phyloP scores from a whole-genome alignment of 257 asterid genomes.

The Paraleonurus japonicus region DNA sequence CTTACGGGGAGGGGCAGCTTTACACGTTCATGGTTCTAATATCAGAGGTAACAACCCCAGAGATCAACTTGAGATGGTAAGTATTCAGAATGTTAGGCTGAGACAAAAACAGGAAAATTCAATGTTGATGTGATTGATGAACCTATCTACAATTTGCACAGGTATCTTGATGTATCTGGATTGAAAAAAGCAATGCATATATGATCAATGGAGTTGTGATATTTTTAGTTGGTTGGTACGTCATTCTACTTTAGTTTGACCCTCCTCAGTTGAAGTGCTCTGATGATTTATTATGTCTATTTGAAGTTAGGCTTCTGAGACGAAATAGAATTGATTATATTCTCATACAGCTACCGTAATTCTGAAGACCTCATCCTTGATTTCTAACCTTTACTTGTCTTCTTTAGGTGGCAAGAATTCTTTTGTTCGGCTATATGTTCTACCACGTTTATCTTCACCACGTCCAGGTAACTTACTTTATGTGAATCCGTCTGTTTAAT shows the following conservation, averaged over 20 bases:
- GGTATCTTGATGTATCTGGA: slow-evolving; percentile 91
- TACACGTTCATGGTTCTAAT: slow-evolving; percentile 97
- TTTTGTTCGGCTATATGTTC: slow-evolving; percentile 81
- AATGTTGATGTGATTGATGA: slow-evolving; percentile 22
- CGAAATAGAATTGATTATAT: background rate
- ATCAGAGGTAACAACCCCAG: slow-evolving; percentile 94
- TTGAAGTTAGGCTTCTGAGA: background rate
- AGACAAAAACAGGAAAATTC: background rate
- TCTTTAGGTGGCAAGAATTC: slow-evolving; percentile 73
- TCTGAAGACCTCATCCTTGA: background rate
- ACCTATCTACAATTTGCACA: slow-evolving; percentile 34
- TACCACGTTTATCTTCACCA: slow-evolving; percentile 78
- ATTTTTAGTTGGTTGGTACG: slow-evolving; percentile 92
- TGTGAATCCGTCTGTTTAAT: background rate
- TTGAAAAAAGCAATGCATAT: slow-evolving; percentile 75
- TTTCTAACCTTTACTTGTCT: background rate
- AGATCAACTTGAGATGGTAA: slow-evolving; percentile 91
- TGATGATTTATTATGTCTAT: slow-evolving; percentile 15
- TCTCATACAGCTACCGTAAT: background rate
- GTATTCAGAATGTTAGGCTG: slow-evolving; percentile 18
- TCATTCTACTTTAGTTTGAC: slow-evolving; percentile 15
- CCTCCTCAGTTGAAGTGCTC: background rate
- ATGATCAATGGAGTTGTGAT: slow-evolving; percentile 74
- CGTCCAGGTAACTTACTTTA: slow-evolving; percentile 52
- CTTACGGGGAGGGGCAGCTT: slow-evolving; percentile 89